Evolutionary conservation across 129 eudicot genomes (phyloP), one percentile per base, ranked within the genome.

Genomic region (Lonicera japonica): DNA sequence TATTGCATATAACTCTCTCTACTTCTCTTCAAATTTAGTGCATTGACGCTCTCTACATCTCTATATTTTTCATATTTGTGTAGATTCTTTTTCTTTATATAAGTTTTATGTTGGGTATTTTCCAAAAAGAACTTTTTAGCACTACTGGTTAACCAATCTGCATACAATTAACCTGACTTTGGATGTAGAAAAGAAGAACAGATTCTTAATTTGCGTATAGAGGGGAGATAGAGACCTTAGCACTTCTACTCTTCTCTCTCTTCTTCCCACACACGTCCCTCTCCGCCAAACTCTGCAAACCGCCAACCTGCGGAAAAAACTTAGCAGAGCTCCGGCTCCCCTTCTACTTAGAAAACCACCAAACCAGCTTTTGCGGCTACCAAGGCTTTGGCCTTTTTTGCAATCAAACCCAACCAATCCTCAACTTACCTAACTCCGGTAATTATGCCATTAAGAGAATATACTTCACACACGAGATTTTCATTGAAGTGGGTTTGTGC

Each of bases 321-420:
- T 12, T 12, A 16, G 91, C 96, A 16, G n/a, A 21, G 14, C 50
- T 90, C 85, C 86, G 79, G 15, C 83, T 80, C 65, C 97, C 97
- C 15, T 90, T 90, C 79, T 84, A 77, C 25, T 74, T 86, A 52
- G 64, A 16, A 0, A 46, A 17, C 56, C 79, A 69, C 17, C 88
- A 80, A 54, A 60, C 88, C 16, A 10, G n/a, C 3, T 36, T 67
- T 0, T 83, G 97, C 58, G 97, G 95, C 19, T 81, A 66, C 36
- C 82, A 82, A 0, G 89, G 92, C 0, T 86, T 86, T 66, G 89
- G 79, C 55, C 83, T 90, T 1, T 61, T 65, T 3, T 86, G 95
- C 73, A 83, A 55, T 29, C 54, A 58, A 0, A 76, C 46, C 72
- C 79, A 79, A 54, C 75, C 95, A 21, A 36, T 76, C 36, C 64